Evolutionary conservation across 768 basidiomycete species (phyloP).

Genomic region (Brasilioporus rufonigricans): DNA sequence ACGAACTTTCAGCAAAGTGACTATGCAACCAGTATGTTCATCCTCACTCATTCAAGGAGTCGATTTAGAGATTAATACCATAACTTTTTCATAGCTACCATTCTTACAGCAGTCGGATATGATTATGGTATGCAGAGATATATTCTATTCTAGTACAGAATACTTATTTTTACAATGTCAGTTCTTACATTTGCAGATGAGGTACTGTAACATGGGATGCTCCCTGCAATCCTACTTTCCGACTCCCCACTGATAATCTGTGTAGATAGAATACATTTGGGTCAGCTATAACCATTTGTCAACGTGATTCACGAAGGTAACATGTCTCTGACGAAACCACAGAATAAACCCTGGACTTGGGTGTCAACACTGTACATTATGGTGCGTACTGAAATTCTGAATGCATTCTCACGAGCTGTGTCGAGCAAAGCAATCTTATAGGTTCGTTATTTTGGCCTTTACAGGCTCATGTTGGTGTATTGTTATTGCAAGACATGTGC

Average conservation of each 20-base stretch:
- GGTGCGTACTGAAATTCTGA: not conserved
- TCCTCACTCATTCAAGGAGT: no score
- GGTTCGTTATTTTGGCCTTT: no score
- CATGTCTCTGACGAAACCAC: not conserved
- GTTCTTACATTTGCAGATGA: not conserved
- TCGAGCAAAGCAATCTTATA: no score
- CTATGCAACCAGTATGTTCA: no score
- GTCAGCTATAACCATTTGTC: not conserved
- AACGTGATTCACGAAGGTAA: not conserved
- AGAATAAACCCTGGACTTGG: conserved; percentile 9
- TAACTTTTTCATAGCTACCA: not conserved
- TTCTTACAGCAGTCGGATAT: not conserved
- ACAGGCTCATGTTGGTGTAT: no score
- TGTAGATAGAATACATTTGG: conserved; percentile 13
- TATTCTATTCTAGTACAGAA: no score
- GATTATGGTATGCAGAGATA: not conserved
- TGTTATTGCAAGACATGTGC: no score
- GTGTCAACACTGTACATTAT: conserved; percentile 5
- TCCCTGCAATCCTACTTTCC: not conserved
- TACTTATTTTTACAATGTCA: not conserved
- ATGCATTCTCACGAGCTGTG: no score
- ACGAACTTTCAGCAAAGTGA: no score
- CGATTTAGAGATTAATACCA: not conserved
- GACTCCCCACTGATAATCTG: no score
- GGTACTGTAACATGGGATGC: not conserved